Evolutionary conservation across 352 stramenopile genomes (phyloP), one percentile per base, ranked within the genome.

Genomic region (Globisporangium irregulare): DNA sequence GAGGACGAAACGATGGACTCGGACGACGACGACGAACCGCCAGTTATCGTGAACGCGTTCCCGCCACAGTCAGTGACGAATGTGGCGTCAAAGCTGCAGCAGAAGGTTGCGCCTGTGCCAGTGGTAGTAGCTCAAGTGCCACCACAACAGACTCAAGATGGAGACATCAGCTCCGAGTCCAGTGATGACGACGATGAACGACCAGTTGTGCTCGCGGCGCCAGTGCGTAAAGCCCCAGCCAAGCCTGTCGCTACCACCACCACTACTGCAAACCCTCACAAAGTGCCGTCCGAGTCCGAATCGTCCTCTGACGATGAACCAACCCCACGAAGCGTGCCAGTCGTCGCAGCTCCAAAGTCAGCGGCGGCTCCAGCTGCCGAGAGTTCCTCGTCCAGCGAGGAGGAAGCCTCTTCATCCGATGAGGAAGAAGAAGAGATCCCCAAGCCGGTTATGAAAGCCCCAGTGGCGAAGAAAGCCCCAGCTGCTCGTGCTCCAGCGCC

Each of bases 101-200:
- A 50, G 12, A 38, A 7, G 6, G 51, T n/a, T 51, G 54, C 48
- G 24, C 18, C 43, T 24, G 43, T 6, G 41, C 14, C 18, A 46
- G 12, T 8, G 29, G 2, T 34, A 15, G 0, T 51, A 34, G 38
- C 64, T 54, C 46, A 54, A 61, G 27, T 51, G 25, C 32, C 57
- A 34, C 20, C 57, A n/a, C 32, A 41, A n/a, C 32, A 41, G 15
- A 22, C 20, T 27, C 43, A 38, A n/a, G 51, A 32, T 4, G 36
- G n/a, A 10, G 71, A 71, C 20, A 43, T 77, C 10, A 83, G 75
- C 67, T 81, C 76, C 9, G 78, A 82, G 34, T 86, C 78, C 15
- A 80, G 72, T 24, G 73, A 81, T 22, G 78, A 83, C 10, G 75
- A 80, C 15, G 73, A 81, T 18, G 68, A 75, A 1, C 70, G 60